Conservation (phyloP, 2,329 filamentous ascomycete genomes). For the Kalmusia sp. region DNA sequence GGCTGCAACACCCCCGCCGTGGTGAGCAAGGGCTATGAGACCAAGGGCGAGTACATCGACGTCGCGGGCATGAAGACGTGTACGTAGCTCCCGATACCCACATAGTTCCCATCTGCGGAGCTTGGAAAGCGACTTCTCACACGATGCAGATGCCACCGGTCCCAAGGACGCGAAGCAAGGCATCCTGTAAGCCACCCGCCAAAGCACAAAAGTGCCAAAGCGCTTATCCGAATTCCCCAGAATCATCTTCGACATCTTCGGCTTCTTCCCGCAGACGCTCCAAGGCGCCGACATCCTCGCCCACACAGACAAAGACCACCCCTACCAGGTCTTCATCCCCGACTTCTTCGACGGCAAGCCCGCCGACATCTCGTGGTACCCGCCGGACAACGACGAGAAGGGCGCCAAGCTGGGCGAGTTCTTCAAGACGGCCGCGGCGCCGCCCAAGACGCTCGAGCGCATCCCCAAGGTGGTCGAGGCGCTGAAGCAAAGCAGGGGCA, state of each 20-base stretch:
- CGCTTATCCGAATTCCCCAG: neutral
- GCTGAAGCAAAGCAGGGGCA: slow-evolving; percentile 56
- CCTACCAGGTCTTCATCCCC: slow-evolving; percentile 88
- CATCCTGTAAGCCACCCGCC: slow-evolving; percentile 49
- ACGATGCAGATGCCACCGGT: slow-evolving; percentile 60
- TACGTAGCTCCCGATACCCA: slow-evolving; percentile 37
- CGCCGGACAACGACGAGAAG: slow-evolving; percentile 66
- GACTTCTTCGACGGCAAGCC: slow-evolving; percentile 87
- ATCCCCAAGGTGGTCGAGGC: slow-evolving; percentile 64
- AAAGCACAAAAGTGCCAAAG: neutral
- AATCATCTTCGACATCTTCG: slow-evolving; percentile 68
- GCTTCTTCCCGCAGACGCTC: slow-evolving; percentile 68
- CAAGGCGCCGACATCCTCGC: slow-evolving; percentile 71
- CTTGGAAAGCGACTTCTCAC: neutral
- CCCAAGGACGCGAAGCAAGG: slow-evolving; percentile 62
- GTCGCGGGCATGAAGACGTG: slow-evolving; percentile 69
- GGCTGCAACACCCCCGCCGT: slow-evolving; percentile 60
- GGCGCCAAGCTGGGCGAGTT: slow-evolving; percentile 65
- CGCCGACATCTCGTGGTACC: slow-evolving; percentile 67
- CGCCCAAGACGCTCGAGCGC: slow-evolving; percentile 63
- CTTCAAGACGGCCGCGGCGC: slow-evolving; percentile 63
- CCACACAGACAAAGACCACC: slow-evolving; percentile 67
- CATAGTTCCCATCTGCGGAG: neutral
- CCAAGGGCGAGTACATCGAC: slow-evolving; percentile 65
- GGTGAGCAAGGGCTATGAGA: slow-evolving; percentile 58